Conservation (phyloP, 768 basidiomycete genomes). For the Boletus subparvulus region DNA sequence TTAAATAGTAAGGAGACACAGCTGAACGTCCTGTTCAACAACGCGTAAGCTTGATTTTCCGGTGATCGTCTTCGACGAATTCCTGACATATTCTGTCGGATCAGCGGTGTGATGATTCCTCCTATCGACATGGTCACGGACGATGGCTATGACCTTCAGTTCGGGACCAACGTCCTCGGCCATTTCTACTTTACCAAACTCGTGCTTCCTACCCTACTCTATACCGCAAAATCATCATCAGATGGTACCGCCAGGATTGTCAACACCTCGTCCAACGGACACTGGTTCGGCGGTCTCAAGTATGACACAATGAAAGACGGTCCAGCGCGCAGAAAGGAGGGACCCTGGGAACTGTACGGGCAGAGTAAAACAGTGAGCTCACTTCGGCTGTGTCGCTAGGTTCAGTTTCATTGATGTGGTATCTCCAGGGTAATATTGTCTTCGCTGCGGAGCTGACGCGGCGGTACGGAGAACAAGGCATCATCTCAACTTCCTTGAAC, state of each 20-base stretch:
- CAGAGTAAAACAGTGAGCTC: slow-evolving; percentile 35
- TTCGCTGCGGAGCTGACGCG: slow-evolving; percentile 43
- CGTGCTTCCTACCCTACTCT: slow-evolving; percentile 35
- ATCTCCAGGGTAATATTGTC: slow-evolving; percentile 42
- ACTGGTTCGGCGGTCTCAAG: slow-evolving; percentile 22
- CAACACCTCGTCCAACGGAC: slow-evolving; percentile 32
- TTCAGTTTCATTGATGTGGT: slow-evolving; percentile 9
- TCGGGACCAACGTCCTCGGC: slow-evolving; percentile 40
- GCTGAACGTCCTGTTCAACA: slow-evolving; percentile 30
- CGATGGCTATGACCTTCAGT: slow-evolving; percentile 43
- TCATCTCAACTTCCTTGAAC: slow-evolving; percentile 44
- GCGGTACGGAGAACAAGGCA: slow-evolving; percentile 44
- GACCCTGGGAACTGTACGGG: slow-evolving; percentile 10
- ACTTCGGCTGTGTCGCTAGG: background rate
- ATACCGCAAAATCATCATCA: slow-evolving; percentile 30
- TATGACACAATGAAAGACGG: slow-evolving; percentile 31
- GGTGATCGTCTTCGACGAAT: background rate
- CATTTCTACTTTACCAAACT: slow-evolving; percentile 38
- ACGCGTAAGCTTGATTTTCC: slow-evolving; percentile 29
- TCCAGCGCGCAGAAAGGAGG: slow-evolving; percentile 16
- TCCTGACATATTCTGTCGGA: background rate
- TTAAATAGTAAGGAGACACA: slow-evolving; percentile 17
- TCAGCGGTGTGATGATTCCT: slow-evolving; percentile 33
- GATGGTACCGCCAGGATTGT: slow-evolving; percentile 38
- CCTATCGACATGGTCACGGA: slow-evolving; percentile 34